Conservation (phyloP, 768 basidiomycete species). For the Psilocybe cubensis region DNA sequence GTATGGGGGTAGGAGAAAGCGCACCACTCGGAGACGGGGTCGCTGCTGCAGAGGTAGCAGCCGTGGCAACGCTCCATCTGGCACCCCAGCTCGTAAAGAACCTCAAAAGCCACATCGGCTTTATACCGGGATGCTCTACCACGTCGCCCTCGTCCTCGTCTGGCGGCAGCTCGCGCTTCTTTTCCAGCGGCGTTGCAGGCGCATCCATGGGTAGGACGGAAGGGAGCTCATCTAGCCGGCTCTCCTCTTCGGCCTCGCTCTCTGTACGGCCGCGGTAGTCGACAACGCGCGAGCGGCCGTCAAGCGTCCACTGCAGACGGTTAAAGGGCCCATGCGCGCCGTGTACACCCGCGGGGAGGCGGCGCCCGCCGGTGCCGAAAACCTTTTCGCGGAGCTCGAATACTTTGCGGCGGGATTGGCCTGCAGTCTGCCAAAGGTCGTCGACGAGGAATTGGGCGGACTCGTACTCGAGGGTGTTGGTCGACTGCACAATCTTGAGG, state of each 20-base stretch:
- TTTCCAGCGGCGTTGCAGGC: slow-evolving; percentile 1
- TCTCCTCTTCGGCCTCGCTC: slow-evolving; percentile 78
- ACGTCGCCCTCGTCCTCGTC: slow-evolving; percentile 56
- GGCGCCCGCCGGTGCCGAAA: slow-evolving; percentile 62
- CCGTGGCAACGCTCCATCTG: slow-evolving; percentile 50
- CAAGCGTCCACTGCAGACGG: slow-evolving; percentile 71
- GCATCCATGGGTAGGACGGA: slow-evolving; percentile 1
- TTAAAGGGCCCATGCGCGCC: slow-evolving; percentile 59
- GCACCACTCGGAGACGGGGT: neutral
- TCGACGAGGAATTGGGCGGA: slow-evolving; percentile 67
- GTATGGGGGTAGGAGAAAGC: neutral
- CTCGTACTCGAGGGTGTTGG: slow-evolving; percentile 73
- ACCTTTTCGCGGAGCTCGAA: slow-evolving; percentile 68
- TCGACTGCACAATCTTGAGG: slow-evolving; percentile 60
- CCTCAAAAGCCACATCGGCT: slow-evolving; percentile 76
- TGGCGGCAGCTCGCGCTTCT: slow-evolving; percentile 4
- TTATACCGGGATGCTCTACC: slow-evolving; percentile 60
- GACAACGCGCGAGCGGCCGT: slow-evolving; percentile 63
- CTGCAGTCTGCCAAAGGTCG: slow-evolving; percentile 70
- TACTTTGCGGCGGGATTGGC: slow-evolving; percentile 62
- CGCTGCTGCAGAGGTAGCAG: neutral
- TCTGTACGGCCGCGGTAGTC: slow-evolving; percentile 74
- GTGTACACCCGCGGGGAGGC: slow-evolving; percentile 51
- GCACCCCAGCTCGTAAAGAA: slow-evolving; percentile 82
- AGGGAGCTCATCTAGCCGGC: slow-evolving; percentile 29